Conservation (phyloP, 2,329 filamentous ascomycete species). For the Aspergillus awamori region DNA sequence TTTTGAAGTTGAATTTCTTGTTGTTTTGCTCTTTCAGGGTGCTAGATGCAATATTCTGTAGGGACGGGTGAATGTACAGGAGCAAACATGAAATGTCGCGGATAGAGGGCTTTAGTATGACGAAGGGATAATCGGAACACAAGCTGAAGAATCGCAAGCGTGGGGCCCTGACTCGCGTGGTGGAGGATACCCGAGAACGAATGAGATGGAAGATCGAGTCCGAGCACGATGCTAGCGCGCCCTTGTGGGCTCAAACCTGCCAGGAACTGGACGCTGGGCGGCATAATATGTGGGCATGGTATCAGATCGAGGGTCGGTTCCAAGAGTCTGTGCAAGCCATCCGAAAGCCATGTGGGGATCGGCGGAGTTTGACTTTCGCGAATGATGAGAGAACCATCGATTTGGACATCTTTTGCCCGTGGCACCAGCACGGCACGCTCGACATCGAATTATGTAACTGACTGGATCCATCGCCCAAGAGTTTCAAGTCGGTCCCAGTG, state of each 20-base stretch:
- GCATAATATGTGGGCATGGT: background rate
- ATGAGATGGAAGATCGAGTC: background rate
- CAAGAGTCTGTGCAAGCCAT: background rate
- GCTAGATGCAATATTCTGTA: background rate
- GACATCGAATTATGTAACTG: background rate
- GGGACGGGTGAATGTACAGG: background rate
- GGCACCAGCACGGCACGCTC: background rate
- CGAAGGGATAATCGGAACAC: background rate
- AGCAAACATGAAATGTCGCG: background rate
- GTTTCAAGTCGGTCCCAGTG: background rate
- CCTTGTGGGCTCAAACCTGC: background rate
- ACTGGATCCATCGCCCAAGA: background rate
- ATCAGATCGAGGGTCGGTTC: background rate
- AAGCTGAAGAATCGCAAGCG: background rate
- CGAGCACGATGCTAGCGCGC: background rate
- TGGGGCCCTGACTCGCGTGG: background rate
- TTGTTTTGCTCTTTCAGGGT: background rate
- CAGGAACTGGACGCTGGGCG: background rate
- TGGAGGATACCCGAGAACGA: background rate
- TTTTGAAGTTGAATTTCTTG: background rate
- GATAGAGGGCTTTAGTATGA: background rate
- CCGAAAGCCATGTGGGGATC: background rate
- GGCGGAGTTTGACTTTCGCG: background rate
- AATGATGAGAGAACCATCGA: background rate
- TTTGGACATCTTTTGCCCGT: background rate